A percentile compares a stretch with the other conserved stretches of the same genome.
phyloP scores from a whole-genome alignment of 1,284 basidiomycete species.

The Flammula alnicola region DNA sequence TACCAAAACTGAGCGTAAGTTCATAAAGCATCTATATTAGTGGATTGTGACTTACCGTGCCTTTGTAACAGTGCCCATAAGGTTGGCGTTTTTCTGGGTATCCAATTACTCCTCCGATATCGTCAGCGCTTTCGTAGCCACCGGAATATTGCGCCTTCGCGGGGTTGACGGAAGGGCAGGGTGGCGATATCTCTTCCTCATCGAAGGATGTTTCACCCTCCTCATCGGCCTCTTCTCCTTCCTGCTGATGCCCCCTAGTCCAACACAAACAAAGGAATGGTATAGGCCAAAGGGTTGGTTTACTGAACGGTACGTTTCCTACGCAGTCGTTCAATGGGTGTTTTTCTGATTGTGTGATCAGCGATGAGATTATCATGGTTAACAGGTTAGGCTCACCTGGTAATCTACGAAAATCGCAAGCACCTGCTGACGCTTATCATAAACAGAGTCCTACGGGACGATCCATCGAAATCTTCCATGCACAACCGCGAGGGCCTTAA shows the following conservation, averaged over 20 bases:
- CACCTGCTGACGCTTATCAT: slow-evolving; percentile 1
- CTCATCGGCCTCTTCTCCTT: slow-evolving; percentile 61
- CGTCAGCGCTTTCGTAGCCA: slow-evolving; percentile 64
- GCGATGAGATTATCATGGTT: slow-evolving; percentile 62
- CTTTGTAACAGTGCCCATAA: slow-evolving; percentile 53
- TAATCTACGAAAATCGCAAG: too few species aligned
- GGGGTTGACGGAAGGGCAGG: slow-evolving; percentile 58
- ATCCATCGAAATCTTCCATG: slow-evolving; percentile 64
- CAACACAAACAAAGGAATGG: slow-evolving; percentile 71
- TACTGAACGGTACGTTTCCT: slow-evolving; percentile 40
- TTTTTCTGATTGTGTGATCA: slow-evolving; percentile 15
- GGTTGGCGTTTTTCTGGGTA: slow-evolving; percentile 74
- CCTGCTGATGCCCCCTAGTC: slow-evolving; percentile 70
- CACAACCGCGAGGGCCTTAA: slow-evolving; percentile 66
- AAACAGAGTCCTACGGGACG: slow-evolving; percentile 58
- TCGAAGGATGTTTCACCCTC: slow-evolving; percentile 61
- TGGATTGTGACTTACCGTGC: neutral
- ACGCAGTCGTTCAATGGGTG: neutral
- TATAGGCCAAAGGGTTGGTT: slow-evolving; percentile 64
- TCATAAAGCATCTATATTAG: neutral
- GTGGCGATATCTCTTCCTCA: slow-evolving; percentile 64
- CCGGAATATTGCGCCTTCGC: slow-evolving; percentile 63
- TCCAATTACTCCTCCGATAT: slow-evolving; percentile 61
- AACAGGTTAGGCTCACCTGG: slow-evolving; percentile 51
- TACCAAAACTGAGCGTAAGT: slow-evolving; percentile 57